A percentile compares a stretch with the other conserved stretches of the same genome.
Evolutionary conservation across 2,329 filamentous ascomycete species (phyloP).

Genomic region (Aureobasidium pullulans): DNA sequence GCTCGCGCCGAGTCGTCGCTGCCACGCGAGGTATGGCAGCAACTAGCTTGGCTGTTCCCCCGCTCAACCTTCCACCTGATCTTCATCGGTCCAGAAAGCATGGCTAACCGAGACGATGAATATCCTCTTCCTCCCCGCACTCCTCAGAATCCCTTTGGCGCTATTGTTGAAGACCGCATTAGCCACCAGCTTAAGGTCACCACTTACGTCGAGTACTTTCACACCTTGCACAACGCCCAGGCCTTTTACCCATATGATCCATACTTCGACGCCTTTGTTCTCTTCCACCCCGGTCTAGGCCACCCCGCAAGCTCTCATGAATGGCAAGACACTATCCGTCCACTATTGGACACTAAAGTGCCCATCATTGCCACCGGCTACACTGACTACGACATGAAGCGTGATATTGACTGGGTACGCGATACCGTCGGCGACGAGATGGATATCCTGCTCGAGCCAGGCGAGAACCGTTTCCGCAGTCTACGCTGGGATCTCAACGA

Average conservation of each 20-base stretch:
- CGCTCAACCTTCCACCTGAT: constrained; percentile 81
- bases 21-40: constrained; percentile 87
- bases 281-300: constrained; percentile 94
- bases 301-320: constrained; percentile 90
- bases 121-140: constrained; percentile 86
- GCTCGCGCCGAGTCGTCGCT: constrained; percentile 96
- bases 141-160: constrained; percentile 80
- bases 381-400: constrained; percentile 88
- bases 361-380: constrained; percentile 94
- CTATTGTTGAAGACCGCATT: constrained; percentile 86
- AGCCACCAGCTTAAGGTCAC: constrained; percentile 90
- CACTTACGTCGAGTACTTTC: constrained; percentile 97
- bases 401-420: constrained; percentile 84
- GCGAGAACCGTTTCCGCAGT: constrained; percentile 90
- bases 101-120: constrained; percentile 88
- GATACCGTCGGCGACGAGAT: constrained; percentile 84
- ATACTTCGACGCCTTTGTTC: constrained; percentile 95
- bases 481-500: constrained; percentile 96
- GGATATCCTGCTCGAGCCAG: constrained; percentile 82
- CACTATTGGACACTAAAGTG: constrained; percentile 89
- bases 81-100: constrained; percentile 92
- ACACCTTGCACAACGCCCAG: constrained; percentile 85
- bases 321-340: constrained; percentile 84
- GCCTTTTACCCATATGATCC: constrained; percentile 93
- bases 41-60: constrained; percentile 93